Conservation (phyloP, 2,329 filamentous ascomycete species). For the Rhexocercosporidium sp. region DNA sequence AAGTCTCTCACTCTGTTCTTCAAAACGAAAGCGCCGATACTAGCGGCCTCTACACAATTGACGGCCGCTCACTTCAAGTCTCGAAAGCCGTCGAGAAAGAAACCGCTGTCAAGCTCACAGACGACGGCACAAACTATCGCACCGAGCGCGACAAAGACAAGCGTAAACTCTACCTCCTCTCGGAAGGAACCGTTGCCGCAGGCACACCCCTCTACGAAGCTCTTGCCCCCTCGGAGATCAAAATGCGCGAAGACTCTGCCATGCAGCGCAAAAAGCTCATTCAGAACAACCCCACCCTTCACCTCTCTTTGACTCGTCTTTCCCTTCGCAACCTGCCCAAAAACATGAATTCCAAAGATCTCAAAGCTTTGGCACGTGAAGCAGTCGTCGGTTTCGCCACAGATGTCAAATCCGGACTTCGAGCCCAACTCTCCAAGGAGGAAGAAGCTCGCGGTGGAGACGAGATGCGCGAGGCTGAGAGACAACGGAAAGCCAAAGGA, state of each 20-base stretch:
- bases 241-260: constrained; percentile 85
- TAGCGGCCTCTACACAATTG: constrained; percentile 85
- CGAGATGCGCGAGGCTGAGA: constrained; percentile 81
- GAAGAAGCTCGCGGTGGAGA: constrained; percentile 81
- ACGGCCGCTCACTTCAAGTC: constrained; percentile 85
- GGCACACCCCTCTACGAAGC: constrained; percentile 78
- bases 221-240: constrained; percentile 79
- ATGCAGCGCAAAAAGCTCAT: constrained; percentile 90
- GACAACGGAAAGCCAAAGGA: constrained; percentile 77
- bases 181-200: constrained; percentile 82
- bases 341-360: constrained; percentile 79
- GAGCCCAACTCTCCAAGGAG: constrained; percentile 84
- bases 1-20: constrained; percentile 78
- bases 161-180: constrained; percentile 84
- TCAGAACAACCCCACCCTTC: constrained; percentile 86
- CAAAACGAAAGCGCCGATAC: constrained; percentile 85
- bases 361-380: constrained; percentile 89
- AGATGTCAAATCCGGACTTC: constrained; percentile 80
- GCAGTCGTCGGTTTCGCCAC: constrained; percentile 94
- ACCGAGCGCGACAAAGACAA: constrained; percentile 82
- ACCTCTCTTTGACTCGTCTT: constrained; percentile 87
- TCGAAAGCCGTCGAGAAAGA: constrained; percentile 83
- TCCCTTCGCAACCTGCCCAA: constrained; percentile 91
- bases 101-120: constrained; percentile 77
- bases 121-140: constrained; percentile 66